Evolutionary conservation across 2,329 filamentous ascomycete species (phyloP).

Genomic region (Sclerotinia minor): DNA sequence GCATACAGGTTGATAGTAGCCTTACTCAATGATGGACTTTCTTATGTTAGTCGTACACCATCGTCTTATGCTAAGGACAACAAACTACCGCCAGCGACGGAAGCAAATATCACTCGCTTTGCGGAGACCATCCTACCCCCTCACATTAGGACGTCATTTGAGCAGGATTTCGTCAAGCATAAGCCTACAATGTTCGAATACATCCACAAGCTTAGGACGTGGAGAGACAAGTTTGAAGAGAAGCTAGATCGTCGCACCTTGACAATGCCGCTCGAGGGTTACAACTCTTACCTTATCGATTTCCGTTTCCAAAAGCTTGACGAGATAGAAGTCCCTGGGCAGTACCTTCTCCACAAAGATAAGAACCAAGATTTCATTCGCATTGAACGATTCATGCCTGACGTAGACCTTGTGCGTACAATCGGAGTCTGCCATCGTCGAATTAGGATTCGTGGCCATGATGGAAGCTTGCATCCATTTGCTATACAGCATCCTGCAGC

Average conservation of each 20-base stretch:
- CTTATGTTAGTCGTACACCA: slow-evolving; percentile 87
- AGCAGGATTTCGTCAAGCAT: slow-evolving; percentile 91
- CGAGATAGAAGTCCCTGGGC: slow-evolving; percentile 94
- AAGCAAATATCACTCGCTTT: slow-evolving; percentile 95
- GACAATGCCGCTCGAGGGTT: slow-evolving; percentile 64
- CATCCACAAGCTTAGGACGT: slow-evolving; percentile 92
- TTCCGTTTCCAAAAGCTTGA: slow-evolving; percentile 98
- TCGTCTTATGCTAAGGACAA: slow-evolving; percentile 85
- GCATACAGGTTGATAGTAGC: slow-evolving; percentile 97
- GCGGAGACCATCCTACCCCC: slow-evolving; percentile 92
- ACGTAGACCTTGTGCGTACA: slow-evolving; percentile 87
- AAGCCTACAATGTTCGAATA: slow-evolving; percentile 99
- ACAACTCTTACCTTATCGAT: slow-evolving; percentile 89
- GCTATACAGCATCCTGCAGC: slow-evolving; percentile 95
- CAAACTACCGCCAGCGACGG: slow-evolving; percentile 84
- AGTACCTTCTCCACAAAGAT: slow-evolving; percentile 95
- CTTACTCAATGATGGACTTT: slow-evolving; percentile 89
- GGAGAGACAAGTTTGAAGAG: slow-evolving; percentile 97
- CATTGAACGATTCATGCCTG: slow-evolving; percentile 93
- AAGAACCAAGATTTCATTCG: slow-evolving; percentile 99
- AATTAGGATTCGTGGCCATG: slow-evolving; percentile 93
- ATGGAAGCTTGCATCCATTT: slow-evolving; percentile 95
- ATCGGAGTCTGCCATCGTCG: slow-evolving; percentile 90
- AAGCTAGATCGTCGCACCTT: slow-evolving; percentile 77
- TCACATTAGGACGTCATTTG: slow-evolving; percentile 94